Evolutionary conservation across 2,329 filamentous ascomycete species (phyloP).

Genomic region (Cryphonectria nitschkei): DNA sequence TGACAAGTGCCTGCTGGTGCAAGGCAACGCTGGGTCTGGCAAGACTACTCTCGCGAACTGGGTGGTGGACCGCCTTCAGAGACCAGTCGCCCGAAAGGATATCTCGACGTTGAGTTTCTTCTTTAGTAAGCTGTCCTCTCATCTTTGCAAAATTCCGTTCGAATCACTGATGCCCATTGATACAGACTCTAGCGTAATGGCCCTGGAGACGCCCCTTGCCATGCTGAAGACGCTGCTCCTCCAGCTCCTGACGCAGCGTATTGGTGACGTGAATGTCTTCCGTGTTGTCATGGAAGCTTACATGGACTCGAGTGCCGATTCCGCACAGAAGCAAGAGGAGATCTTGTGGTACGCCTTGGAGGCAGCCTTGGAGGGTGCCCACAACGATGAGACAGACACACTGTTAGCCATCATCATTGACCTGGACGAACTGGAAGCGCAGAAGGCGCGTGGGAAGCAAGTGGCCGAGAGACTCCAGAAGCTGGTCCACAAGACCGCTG

Average conservation of each 20-base stretch:
- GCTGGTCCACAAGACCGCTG: neutral
- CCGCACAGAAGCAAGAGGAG: slow-evolving; percentile 4
- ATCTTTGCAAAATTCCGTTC: neutral
- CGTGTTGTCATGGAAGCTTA: slow-evolving; percentile 10
- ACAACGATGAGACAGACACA: neutral
- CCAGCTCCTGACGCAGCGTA: slow-evolving; percentile 4
- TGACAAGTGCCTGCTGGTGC: slow-evolving; percentile 8
- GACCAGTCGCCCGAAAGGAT: slow-evolving; percentile 1
- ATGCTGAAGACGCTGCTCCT: slow-evolving; percentile 10
- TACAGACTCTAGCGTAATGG: slow-evolving; percentile 8
- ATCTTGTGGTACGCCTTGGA: slow-evolving; percentile 1
- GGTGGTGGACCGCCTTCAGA: slow-evolving; percentile 8
- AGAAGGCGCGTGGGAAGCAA: neutral
- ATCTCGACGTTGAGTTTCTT: slow-evolving; percentile 13
- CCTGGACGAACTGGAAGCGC: slow-evolving; percentile 9
- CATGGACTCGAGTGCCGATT: neutral
- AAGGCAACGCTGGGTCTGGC: slow-evolving; percentile 6
- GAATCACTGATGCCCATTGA: neutral
- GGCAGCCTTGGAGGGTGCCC: neutral
- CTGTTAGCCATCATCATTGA: slow-evolving; percentile 7
- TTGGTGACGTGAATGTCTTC: slow-evolving; percentile 10
- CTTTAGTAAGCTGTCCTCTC: slow-evolving; percentile 5
- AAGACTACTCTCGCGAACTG: slow-evolving; percentile 13
- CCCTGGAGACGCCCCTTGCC: slow-evolving; percentile 7
- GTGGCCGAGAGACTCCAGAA: slow-evolving; percentile 11